Percentiles rank a stretch among this genome's conserved stretches.
phyloP scores from a whole-genome alignment of 257 asterid genomes.

The Capsicum baccatum region DNA sequence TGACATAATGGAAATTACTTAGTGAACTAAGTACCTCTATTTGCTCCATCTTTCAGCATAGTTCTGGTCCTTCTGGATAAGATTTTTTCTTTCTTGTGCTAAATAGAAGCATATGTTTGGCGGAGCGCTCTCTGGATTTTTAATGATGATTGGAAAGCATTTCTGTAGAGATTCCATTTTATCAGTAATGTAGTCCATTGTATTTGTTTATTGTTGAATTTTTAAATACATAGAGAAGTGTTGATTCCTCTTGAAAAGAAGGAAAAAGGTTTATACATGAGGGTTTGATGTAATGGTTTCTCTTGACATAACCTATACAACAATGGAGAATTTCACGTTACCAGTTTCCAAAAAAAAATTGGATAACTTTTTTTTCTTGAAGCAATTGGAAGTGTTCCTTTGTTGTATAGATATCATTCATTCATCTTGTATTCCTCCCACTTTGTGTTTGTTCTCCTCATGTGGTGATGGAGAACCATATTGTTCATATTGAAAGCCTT shows the following conservation, averaged over 20 bases:
- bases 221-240: not conserved
- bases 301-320: not conserved
- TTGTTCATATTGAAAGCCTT: not conserved
- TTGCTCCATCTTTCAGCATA: not conserved
- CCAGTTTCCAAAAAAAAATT: too few species aligned
- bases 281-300: not conserved
- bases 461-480: constrained; percentile 5
- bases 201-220: not conserved
- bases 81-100: not conserved
- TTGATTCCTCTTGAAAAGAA: not conserved
- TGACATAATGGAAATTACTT: not conserved
- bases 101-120: not conserved
- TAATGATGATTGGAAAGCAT: not conserved
- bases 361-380: not conserved
- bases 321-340: not conserved
- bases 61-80: not conserved
- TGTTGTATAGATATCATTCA: not conserved
- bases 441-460: constrained; percentile 14
- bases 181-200: not conserved
- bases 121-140: not conserved
- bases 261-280: not conserved
- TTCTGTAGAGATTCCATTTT: not conserved
- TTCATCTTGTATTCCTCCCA: not conserved
- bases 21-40: not conserved
- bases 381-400: not conserved